phyloP scores from a whole-genome alignment of 306 rosid genomes.

The Trifolium subterraneum region DNA sequence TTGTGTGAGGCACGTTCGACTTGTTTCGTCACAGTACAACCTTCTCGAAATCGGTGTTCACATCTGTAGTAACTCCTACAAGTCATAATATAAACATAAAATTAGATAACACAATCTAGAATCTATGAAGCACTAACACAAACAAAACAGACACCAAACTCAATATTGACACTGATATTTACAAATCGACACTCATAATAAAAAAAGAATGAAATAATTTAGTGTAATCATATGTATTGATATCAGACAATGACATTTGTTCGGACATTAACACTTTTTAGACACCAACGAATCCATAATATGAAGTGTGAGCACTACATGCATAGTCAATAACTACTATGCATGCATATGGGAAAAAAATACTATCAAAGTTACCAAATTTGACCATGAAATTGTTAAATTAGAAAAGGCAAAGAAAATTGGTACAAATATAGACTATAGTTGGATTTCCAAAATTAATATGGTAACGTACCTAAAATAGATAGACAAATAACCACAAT shows the following conservation, averaged over 20 bases:
- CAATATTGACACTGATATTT: background rate
- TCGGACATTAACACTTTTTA: too few species aligned
- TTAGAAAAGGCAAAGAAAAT: slow-evolving; percentile 12
- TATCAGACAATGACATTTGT: background rate
- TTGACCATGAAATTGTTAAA: slow-evolving; percentile 28
- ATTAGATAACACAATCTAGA: background rate
- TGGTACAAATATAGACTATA: background rate
- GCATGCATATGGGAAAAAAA: background rate
- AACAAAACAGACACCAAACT: background rate
- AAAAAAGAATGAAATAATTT: too few species aligned
- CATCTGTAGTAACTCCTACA: slow-evolving; percentile 96
- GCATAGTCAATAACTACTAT: too few species aligned
- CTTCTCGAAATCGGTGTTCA: slow-evolving; percentile 48
- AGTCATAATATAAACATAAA: background rate
- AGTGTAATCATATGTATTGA: background rate
- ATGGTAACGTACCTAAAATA: slow-evolving; percentile 6
- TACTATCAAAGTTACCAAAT: slow-evolving; percentile 30
- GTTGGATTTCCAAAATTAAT: background rate
- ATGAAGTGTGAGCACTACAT: background rate
- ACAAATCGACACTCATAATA: background rate
- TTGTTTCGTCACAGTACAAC: slow-evolving; percentile 92
- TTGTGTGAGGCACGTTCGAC: slow-evolving; percentile 91
- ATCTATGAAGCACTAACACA: background rate
- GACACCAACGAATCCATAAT: background rate
- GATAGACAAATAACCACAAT: slow-evolving; percentile 2